Base-by-base conservation (phyloP, 2,329 filamentous ascomycete species). In the Colletotrichum incanum region DNA sequence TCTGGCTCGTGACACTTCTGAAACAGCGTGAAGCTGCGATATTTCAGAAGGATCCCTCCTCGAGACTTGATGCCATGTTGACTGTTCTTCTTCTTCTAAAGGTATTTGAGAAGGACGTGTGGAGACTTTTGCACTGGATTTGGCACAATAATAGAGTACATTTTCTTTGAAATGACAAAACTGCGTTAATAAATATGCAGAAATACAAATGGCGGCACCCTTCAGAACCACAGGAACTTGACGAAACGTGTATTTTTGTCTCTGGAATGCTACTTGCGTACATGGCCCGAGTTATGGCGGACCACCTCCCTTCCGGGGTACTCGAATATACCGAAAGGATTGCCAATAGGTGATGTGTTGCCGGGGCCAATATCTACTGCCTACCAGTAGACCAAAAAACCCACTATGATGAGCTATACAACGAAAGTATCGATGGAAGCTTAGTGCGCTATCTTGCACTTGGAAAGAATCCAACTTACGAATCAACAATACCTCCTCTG, bases 151-250 rank as follows among this genome's bases (percentile, higher is more conserved):
- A 12, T 11, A 34, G 7, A 20, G 50, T 34, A 54, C 31, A 26
- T 54, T 18, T 5, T 12, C 12, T 18, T 31, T 31, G 11, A 18
- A 54, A 34, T 50, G 7, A 8, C 26, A 31, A 54, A 6, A n/a
- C 26, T 16, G 28, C 11, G 28, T 34, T 54, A 34, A 28, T 12
- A 54, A 34, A 9, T 18, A 6, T 16, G n/a, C n/a, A 54, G 50
- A 31, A 5, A 31, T 54, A 54, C 50, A 54, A 34, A 54, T 54
- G 50, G 50, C 50, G 50, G 28, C 50, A 54, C 16, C 26, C 50
- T 54, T 14, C n/a, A n/a, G n/a, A 18, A 34, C 26, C 50, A 1
- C 26, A 20, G n/a, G 26, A 54, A 54, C 50, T 54, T 31, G 28
- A 34, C 16, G 26, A 34, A 54, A 54, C 14, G 5, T 11, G 12